Percentiles rank a stretch among this genome's conserved stretches.
phyloP scores from a whole-genome alignment of 306 rosid species.

The Casuarina glauca region DNA sequence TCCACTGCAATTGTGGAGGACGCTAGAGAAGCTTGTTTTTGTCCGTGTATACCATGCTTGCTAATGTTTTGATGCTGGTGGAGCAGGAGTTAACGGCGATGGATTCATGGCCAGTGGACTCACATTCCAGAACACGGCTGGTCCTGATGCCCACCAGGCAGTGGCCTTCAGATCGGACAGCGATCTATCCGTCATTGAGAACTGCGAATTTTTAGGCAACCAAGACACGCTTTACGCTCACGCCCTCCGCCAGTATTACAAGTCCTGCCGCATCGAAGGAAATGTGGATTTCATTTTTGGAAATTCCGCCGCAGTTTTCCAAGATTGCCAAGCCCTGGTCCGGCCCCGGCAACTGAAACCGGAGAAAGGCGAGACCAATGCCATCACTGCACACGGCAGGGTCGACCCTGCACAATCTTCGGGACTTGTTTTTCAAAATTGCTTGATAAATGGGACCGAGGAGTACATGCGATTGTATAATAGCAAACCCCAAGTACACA shows the following conservation, averaged over 20 bases:
- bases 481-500: conserved; percentile 71
- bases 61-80: neutral
- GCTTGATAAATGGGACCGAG: conserved; percentile 68
- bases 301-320: conserved; percentile 71
- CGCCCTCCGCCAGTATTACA: conserved; percentile 78
- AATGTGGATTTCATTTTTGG: conserved; percentile 93
- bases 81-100: conserved; percentile 76
- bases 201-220: conserved; percentile 74
- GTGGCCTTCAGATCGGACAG: conserved; percentile 91
- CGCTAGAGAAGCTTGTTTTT: too few relatives aligned
- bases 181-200: conserved; percentile 62
- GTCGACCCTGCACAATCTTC: conserved; percentile 81
- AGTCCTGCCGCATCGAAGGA: conserved; percentile 67
- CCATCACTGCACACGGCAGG: conserved; percentile 78
- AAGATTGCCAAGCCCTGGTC: conserved; percentile 57
- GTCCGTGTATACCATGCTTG: neutral
- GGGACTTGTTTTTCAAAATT: conserved; percentile 73
- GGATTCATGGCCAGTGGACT: conserved; percentile 89
- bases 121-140: conserved; percentile 78
- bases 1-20: too few relatives aligned
- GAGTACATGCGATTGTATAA: conserved; percentile 61
- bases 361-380: conserved; percentile 64
- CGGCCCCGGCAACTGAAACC: conserved; percentile 59
- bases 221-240: conserved; percentile 94
- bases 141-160: conserved; percentile 88